phyloP scores from a whole-genome alignment of 805 yeast genomes.

The Kodamaea neixiangensis region DNA sequence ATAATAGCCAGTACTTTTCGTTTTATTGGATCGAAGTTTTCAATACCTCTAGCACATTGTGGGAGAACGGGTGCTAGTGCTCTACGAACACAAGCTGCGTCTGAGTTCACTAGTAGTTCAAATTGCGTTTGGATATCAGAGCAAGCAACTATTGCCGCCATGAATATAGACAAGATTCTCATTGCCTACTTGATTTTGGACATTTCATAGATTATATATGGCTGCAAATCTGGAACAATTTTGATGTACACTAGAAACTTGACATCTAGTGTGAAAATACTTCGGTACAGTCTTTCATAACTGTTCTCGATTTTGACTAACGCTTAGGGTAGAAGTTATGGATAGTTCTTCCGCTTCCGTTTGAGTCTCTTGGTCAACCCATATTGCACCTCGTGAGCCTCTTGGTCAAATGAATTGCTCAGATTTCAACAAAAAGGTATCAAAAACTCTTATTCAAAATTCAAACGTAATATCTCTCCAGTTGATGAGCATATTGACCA shows the following conservation, averaged over 20 bases:
- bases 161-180: neutral
- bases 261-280: neutral
- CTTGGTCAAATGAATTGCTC: too few species aligned
- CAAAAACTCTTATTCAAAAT: too few species aligned
- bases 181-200: neutral
- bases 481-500: too few species aligned
- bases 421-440: too few species aligned
- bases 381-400: too few species aligned
- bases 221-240: slow-evolving; percentile 9
- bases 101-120: neutral
- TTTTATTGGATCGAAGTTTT: slow-evolving; percentile 30
- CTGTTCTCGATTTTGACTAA: too few species aligned
- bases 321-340: too few species aligned
- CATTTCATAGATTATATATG: neutral
- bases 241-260: neutral
- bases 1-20: slow-evolving; percentile 45
- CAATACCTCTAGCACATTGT: slow-evolving; percentile 44
- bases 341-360: too few species aligned
- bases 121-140: neutral
- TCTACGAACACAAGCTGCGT: slow-evolving; percentile 33
- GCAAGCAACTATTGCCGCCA: neutral
- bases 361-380: too few species aligned
- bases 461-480: too few species aligned
- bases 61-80: slow-evolving; percentile 44
- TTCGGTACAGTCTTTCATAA: too few species aligned